These are phyloP conservation scores for Thalassia testudinum DNA, from an alignment of 116 monocot genomes.

Conservation along the genomic window DNA sequence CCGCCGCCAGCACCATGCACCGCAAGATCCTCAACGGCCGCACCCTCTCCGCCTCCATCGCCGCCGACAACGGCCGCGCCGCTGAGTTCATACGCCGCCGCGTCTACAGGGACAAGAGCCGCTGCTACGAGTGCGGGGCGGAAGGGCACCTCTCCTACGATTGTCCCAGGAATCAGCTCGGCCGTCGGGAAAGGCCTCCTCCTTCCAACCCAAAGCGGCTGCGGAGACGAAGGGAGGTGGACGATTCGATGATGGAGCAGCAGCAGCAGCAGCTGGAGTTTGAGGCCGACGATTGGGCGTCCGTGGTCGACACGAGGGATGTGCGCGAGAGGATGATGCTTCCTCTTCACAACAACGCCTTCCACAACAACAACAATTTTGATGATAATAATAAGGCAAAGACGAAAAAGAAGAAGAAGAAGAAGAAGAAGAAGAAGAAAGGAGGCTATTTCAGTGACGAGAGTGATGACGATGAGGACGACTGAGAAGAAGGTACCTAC, in stretches of 20 bases:
- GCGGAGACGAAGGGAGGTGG: slow-evolving; percentile 18
- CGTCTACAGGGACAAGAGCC: slow-evolving; percentile 80
- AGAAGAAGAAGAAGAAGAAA: slow-evolving; percentile 23
- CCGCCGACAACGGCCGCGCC: slow-evolving; percentile 78
- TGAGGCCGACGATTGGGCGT: slow-evolving; percentile 80
- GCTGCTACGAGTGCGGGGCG: slow-evolving; percentile 94
- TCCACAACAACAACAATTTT: too few relatives aligned
- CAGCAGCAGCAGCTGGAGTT: slow-evolving; percentile 16
- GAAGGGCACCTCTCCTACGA: slow-evolving; percentile 86
- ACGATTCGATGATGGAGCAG: slow-evolving; percentile 1
- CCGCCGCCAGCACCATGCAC: slow-evolving; percentile 46
- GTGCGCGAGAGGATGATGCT: slow-evolving; percentile 41
- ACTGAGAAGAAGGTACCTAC: background rate
- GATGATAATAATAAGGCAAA: too few relatives aligned
- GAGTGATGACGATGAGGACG: slow-evolving; percentile 57
- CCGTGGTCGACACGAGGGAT: slow-evolving; percentile 75
- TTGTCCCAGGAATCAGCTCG: slow-evolving; percentile 70
- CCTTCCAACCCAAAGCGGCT: slow-evolving; percentile 29
- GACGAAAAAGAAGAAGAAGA: slow-evolving; percentile 11
- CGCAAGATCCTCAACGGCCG: slow-evolving; percentile 80
- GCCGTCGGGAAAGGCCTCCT: slow-evolving; percentile 69
- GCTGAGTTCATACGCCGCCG: slow-evolving; percentile 72
- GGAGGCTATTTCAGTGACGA: slow-evolving; percentile 86
- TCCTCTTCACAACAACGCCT: too few relatives aligned
- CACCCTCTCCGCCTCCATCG: slow-evolving; percentile 63